Percentiles rank a stretch among this genome's conserved stretches.
Conservation (phyloP, 805 yeast species). For the Gaillardinia entomophila region DNA sequence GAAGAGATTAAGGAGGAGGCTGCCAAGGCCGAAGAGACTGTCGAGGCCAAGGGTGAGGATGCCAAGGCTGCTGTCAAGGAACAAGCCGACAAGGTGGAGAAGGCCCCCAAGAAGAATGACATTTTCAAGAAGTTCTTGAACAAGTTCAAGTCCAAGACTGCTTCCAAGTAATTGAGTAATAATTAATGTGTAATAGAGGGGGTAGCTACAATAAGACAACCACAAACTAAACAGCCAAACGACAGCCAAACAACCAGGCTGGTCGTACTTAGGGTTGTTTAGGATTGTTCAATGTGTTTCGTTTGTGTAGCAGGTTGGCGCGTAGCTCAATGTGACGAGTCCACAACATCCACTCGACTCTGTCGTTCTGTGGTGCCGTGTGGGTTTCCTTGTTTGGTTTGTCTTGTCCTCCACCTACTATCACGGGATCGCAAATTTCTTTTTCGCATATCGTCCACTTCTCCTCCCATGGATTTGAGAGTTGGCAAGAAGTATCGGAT, state of each 20-base stretch:
- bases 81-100: conserved; percentile 20
- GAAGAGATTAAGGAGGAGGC: conserved; percentile 4
- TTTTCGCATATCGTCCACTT: neutral
- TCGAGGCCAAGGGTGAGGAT: conserved; percentile 3
- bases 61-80: conserved; percentile 26
- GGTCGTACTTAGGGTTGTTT: too few relatives aligned
- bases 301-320: too few relatives aligned
- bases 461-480: conserved; percentile 50
- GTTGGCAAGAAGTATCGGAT: conserved; percentile 92
- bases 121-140: conserved; percentile 30
- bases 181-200: too few relatives aligned
- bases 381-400: too few relatives aligned
- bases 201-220: too few relatives aligned
- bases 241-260: too few relatives aligned
- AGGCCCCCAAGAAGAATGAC: conserved; percentile 32
- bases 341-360: too few relatives aligned
- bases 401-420: too few relatives aligned
- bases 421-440: neutral
- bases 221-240: too few relatives aligned
- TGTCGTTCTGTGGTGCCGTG: too few relatives aligned
- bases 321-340: too few relatives aligned
- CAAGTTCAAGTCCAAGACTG: conserved; percentile 24
- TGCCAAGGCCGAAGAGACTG: conserved; percentile 5
- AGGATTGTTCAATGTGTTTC: too few relatives aligned
- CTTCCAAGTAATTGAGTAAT: conserved; percentile 2